Percentiles rank a stretch among this genome's conserved stretches.
Evolutionary conservation across 495 filamentous ascomycete species (phyloP).

Genomic region (Friedmanniomyces simplex): DNA sequence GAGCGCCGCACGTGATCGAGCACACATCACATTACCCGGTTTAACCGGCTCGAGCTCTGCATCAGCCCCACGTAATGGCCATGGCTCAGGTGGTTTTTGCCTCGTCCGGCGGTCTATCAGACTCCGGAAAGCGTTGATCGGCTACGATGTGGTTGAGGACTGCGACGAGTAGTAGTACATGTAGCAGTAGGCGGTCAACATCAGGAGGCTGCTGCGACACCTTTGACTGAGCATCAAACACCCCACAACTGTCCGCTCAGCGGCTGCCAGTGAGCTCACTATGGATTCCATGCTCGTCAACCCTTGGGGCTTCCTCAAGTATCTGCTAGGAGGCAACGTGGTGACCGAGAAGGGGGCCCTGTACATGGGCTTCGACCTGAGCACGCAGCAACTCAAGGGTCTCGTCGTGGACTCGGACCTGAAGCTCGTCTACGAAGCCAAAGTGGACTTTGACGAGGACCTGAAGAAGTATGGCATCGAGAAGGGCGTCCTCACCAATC

Average conservation of each 20-base stretch:
- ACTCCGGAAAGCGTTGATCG: not conserved
- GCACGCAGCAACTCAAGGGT: slow-evolving; percentile 93
- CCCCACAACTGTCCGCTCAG: not conserved
- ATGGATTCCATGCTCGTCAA: not conserved
- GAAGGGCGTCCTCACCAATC: slow-evolving; percentile 78
- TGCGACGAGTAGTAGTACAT: too few species aligned
- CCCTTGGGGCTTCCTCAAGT: slow-evolving; percentile 1
- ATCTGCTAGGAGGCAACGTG: not conserved
- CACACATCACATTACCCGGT: not conserved
- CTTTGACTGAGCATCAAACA: not conserved
- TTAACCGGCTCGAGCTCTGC: not conserved
- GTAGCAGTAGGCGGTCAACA: not conserved
- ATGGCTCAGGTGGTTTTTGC: not conserved
- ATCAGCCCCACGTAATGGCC: slow-evolving; percentile 5
- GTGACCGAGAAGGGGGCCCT: slow-evolving; percentile 28
- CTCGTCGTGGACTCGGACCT: slow-evolving; percentile 71
- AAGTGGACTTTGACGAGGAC: slow-evolving; percentile 67
- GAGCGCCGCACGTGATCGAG: too few species aligned
- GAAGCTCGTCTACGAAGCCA: slow-evolving; percentile 62
- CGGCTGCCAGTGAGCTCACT: not conserved
- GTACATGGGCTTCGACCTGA: slow-evolving; percentile 91
- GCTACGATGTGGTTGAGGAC: not conserved
- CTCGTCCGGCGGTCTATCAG: not conserved
- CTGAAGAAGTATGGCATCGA: slow-evolving; percentile 62
- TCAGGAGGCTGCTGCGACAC: not conserved